Percentiles rank a stretch among this genome's conserved stretches.
Conservation (phyloP, 306 rosid genomes). For the Lagenaria siceraria region DNA sequence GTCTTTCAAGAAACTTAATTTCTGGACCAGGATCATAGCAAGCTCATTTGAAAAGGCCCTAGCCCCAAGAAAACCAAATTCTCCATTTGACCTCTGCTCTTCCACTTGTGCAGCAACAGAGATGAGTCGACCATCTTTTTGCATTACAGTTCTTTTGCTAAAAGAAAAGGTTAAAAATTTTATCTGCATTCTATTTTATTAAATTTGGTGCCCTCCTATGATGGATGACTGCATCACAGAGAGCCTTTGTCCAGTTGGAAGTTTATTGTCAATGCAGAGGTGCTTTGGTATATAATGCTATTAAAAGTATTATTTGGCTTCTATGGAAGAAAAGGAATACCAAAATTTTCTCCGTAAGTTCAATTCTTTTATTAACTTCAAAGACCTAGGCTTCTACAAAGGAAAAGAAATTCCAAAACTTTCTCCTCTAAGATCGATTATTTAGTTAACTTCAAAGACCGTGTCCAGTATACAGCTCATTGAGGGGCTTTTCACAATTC, state of each 20-base stretch:
- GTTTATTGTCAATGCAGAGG: background rate
- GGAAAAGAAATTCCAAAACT: background rate
- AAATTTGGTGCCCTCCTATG: background rate
- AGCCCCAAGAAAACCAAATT: too few relatives aligned
- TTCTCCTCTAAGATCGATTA: background rate
- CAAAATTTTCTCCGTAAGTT: background rate
- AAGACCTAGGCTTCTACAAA: background rate
- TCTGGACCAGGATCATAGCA: too few relatives aligned
- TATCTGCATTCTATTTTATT: background rate
- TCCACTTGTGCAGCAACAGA: background rate
- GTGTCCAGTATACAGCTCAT: background rate
- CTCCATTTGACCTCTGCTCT: background rate
- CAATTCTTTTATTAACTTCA: background rate
- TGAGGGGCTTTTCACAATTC: too few relatives aligned
- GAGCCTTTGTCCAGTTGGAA: background rate
- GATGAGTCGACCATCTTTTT: background rate
- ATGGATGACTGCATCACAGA: background rate
- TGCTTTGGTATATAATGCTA: background rate
- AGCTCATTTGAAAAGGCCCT: too few relatives aligned
- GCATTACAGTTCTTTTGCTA: background rate
- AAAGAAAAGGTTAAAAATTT: background rate
- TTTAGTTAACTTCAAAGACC: background rate
- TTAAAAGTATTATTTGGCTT: background rate
- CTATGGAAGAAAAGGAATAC: background rate
- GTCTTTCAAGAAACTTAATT: background rate